These are phyloP conservation scores for Aeschynomene evenia DNA, from an alignment of 306 rosid species.

Conservation along the genomic window DNA sequence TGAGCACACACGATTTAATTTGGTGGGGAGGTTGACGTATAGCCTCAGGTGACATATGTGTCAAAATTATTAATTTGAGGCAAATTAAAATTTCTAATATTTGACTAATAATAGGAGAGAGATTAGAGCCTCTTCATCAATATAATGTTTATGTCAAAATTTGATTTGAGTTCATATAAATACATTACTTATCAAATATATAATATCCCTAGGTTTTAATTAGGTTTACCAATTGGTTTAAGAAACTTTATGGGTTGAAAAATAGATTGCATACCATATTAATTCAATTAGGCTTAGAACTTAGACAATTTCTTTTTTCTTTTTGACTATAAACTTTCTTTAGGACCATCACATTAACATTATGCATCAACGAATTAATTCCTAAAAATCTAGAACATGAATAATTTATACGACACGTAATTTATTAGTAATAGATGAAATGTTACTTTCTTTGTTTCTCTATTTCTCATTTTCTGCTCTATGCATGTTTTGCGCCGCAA, in stretches of 20 bases:
- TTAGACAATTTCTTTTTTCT: not conserved
- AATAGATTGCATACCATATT: not conserved
- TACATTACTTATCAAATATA: not conserved
- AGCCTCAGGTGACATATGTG: slow-evolving; percentile 38
- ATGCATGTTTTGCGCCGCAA: slow-evolving; percentile 56
- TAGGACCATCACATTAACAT: not conserved
- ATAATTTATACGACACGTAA: not conserved
- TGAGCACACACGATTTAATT: slow-evolving; percentile 19
- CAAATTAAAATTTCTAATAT: slow-evolving; percentile 15
- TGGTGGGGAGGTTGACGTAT: slow-evolving; percentile 38
- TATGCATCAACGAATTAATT: no score
- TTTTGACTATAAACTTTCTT: not conserved
- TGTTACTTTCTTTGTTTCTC: slow-evolving; percentile 13
- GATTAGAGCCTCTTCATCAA: not conserved
- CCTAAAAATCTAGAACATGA: no score
- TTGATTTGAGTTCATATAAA: not conserved
- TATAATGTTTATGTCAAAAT: slow-evolving; percentile 13
- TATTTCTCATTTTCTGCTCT: slow-evolving; percentile 4
- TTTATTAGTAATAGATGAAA: slow-evolving; percentile 8
- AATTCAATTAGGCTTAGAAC: not conserved
- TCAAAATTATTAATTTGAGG: slow-evolving; percentile 11
- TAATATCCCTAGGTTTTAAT: not conserved
- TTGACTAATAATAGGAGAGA: slow-evolving; percentile 24
- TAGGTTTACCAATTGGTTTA: slow-evolving; percentile 22
- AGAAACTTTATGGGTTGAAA: slow-evolving; percentile 24